These are phyloP conservation scores for Hypoxylon sp. DNA, from an alignment of 2,329 filamentous ascomycete genomes.

Conservation along the genomic window DNA sequence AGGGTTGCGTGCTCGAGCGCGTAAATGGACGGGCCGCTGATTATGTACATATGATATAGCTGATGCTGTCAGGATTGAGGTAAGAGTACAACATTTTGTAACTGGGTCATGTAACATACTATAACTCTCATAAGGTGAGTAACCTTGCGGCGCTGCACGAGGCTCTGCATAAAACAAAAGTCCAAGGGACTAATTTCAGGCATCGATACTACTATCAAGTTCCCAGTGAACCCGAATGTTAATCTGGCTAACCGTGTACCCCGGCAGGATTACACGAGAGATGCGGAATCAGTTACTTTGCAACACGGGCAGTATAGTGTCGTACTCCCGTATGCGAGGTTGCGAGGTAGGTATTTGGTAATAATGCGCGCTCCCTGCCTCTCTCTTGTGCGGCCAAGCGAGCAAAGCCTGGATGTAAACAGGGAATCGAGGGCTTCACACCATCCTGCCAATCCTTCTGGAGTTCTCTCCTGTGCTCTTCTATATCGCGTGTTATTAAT, in stretches of 20 bases:
- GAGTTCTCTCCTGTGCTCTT: constrained; percentile 1
- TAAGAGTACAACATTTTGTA: constrained; percentile 9
- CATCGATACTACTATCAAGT: constrained; percentile 25
- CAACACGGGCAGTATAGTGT: constrained; percentile 1
- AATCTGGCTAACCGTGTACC: constrained; percentile 21
- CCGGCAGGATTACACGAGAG: constrained; percentile 33
- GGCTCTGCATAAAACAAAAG: constrained; percentile 32
- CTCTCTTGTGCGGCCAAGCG: background rate
- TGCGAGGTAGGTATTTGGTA: constrained; percentile 14
- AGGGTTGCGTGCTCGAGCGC: constrained; percentile 10
- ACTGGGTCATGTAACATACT: constrained; percentile 3
- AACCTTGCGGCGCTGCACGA: constrained; percentile 15
- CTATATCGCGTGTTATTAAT: constrained; percentile 10
- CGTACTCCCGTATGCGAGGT: constrained; percentile 18
- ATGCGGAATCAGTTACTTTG: constrained; percentile 18
- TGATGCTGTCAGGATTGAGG: constrained; percentile 20
- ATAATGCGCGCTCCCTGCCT: background rate
- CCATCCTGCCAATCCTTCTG: constrained; percentile 25
- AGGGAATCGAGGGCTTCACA: constrained; percentile 17
- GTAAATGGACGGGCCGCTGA: background rate
- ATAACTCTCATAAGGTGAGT: background rate
- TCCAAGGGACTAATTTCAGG: constrained; percentile 30
- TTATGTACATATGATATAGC: constrained; percentile 26
- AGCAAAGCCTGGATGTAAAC: constrained; percentile 1
- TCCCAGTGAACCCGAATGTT: constrained; percentile 12